Conservation (phyloP, 164 flowering plant species). For the Stephania cephalantha region DNA sequence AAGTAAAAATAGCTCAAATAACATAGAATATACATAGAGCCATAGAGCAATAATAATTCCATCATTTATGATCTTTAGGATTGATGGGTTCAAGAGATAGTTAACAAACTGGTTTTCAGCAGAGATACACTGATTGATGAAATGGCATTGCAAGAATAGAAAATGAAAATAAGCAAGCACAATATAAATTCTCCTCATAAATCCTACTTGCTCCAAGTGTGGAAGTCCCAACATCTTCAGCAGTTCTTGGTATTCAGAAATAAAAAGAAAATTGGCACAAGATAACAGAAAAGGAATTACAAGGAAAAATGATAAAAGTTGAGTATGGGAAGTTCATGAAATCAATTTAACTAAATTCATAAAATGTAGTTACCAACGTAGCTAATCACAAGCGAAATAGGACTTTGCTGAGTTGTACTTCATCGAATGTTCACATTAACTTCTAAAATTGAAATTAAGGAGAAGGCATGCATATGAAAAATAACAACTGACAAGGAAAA, state of each 20-base stretch:
- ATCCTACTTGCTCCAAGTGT: background rate
- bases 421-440: background rate
- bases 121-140: background rate
- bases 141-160: background rate
- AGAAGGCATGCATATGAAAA: background rate
- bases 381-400: background rate
- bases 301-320: background rate
- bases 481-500: background rate
- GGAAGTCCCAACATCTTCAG: background rate
- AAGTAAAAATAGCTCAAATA: no score
- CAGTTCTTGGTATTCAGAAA: background rate
- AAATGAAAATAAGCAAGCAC: background rate
- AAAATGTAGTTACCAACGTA: background rate
- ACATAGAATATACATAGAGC: background rate
- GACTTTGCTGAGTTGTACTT: background rate
- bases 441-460: background rate
- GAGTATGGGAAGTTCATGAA: background rate
- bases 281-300: background rate
- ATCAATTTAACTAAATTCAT: no score
- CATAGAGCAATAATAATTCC: background rate
- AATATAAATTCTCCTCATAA: background rate
- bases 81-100: background rate
- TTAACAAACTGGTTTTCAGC: background rate
- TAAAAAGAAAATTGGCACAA: background rate
- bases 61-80: background rate